Conservation (phyloP, 2,329 filamentous ascomycete species). For the Dactylellina leptospora region DNA sequence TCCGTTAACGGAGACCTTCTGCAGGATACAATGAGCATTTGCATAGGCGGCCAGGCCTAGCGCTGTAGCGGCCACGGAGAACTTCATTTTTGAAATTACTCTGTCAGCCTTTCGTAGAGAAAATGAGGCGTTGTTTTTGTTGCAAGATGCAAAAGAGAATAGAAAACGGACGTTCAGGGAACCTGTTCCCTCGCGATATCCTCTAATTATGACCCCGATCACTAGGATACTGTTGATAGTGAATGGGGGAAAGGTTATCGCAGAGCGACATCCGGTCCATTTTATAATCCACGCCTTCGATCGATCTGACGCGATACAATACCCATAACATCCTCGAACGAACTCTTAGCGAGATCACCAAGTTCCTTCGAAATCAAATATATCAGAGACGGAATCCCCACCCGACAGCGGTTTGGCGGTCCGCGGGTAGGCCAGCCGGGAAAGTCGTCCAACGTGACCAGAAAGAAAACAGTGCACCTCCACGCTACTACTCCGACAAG, state of each 20-base stretch:
- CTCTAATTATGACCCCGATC: slow-evolving; percentile 33
- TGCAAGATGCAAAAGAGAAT: slow-evolving; percentile 26
- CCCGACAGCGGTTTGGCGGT: slow-evolving; percentile 50
- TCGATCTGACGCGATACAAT: slow-evolving; percentile 14
- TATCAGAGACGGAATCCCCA: slow-evolving; percentile 48
- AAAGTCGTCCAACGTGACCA: slow-evolving; percentile 34
- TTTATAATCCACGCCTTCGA: slow-evolving; percentile 34
- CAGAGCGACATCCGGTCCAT: slow-evolving; percentile 11
- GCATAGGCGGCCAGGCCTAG: slow-evolving; percentile 47
- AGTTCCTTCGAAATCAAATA: slow-evolving; percentile 25
- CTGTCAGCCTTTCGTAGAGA: not conserved
- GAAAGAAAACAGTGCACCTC: slow-evolving; percentile 5
- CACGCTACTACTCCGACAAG: slow-evolving; percentile 42
- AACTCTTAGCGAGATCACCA: slow-evolving; percentile 3
- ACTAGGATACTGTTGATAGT: slow-evolving; percentile 26
- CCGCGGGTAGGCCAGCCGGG: slow-evolving; percentile 34
- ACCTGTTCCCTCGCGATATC: slow-evolving; percentile 38
- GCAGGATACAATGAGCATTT: slow-evolving; percentile 46
- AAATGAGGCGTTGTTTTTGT: slow-evolving; percentile 44
- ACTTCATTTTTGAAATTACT: slow-evolving; percentile 16
- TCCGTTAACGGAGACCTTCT: slow-evolving; percentile 64
- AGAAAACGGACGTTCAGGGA: slow-evolving; percentile 11
- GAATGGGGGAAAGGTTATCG: not conserved
- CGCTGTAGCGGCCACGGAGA: slow-evolving; percentile 28
- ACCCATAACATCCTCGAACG: slow-evolving; percentile 19